A percentile compares a stretch with the other conserved stretches of the same genome.
phyloP scores from a whole-genome alignment of 106 monocot genomes.

The Amphibolis antarctica region DNA sequence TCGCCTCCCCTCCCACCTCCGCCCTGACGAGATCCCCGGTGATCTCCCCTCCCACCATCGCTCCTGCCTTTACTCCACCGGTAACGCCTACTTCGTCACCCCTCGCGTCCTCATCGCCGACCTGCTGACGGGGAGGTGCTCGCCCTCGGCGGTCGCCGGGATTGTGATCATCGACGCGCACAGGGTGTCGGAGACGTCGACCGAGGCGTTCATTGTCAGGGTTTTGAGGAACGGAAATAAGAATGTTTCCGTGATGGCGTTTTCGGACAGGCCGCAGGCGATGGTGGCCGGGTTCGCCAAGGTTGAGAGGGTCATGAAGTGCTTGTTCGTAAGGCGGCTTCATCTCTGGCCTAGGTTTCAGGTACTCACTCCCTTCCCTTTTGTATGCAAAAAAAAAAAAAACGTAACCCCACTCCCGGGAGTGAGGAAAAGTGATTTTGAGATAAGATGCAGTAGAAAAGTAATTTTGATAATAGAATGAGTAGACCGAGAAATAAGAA shows the following conservation, averaged over 20 bases:
- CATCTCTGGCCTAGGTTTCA: conserved; percentile 94
- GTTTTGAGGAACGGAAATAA: conserved; percentile 32
- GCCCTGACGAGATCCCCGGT: conserved; percentile 37
- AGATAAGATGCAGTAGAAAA: no score
- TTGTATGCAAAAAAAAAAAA: not conserved
- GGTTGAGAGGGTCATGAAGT: conserved; percentile 80
- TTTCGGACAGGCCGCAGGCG: conserved; percentile 70
- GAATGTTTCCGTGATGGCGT: conserved; percentile 34
- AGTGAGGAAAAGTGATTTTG: no score
- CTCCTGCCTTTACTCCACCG: conserved; percentile 40
- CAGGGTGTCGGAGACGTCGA: conserved; percentile 70
- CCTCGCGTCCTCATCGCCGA: conserved; percentile 45
- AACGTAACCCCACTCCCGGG: no score
- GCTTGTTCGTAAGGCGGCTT: conserved; percentile 50
- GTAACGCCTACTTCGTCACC: conserved; percentile 40
- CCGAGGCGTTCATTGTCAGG: conserved; percentile 74
- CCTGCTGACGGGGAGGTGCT: conserved; percentile 33
- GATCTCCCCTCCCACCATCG: conserved; percentile 64
- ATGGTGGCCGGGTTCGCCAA: conserved; percentile 82
- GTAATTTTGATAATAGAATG: no score
- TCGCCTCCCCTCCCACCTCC: conserved; percentile 3
- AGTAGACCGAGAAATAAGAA: no score
- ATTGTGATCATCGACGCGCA: conserved; percentile 66
- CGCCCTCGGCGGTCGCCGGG: conserved; percentile 18
- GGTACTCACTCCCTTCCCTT: not conserved